phyloP scores from a whole-genome alignment of 371 early-diverging fungal species.

The Phascolomyces articulosus region DNA sequence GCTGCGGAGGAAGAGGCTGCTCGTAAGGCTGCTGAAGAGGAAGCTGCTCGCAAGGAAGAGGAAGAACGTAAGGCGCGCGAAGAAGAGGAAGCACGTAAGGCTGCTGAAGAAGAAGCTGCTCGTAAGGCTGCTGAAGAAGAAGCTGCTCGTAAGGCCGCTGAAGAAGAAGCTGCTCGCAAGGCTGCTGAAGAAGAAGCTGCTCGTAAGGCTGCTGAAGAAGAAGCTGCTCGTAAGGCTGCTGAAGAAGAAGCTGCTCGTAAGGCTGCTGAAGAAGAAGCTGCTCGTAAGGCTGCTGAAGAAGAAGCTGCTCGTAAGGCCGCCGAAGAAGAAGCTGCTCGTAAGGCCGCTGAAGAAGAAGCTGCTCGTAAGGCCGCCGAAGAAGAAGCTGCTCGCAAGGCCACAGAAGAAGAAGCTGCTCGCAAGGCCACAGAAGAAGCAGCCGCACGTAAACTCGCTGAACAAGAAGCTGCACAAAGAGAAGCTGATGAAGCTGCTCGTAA shows the following conservation, averaged over 20 bases:
- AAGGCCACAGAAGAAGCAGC: background rate
- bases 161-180: conserved; percentile 3
- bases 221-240: conserved; percentile 10
- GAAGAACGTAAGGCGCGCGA: conserved; percentile 6
- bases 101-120: conserved; percentile 10
- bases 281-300: background rate
- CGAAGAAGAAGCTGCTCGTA: background rate
- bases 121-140: conserved; percentile 19
- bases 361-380: conserved; percentile 2
- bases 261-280: background rate
- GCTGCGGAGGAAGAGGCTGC: background rate
- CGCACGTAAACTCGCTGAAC: conserved; percentile 5
- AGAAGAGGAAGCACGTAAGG: conserved; percentile 13
- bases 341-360: background rate
- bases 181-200: conserved; percentile 9
- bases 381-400: background rate
- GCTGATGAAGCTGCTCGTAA: background rate
- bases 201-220: conserved; percentile 9
- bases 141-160: conserved; percentile 7
- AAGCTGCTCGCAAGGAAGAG: conserved; percentile 5
- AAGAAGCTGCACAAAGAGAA: background rate
- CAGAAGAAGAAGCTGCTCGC: background rate
- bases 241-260: conserved; percentile 3
- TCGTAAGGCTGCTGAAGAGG: background rate
- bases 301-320: background rate